Evolutionary conservation across 1,139 yeast genomes (phyloP), one percentile per base, ranked within the genome.

Genomic region (Suzukiozyma palmioleophila): DNA sequence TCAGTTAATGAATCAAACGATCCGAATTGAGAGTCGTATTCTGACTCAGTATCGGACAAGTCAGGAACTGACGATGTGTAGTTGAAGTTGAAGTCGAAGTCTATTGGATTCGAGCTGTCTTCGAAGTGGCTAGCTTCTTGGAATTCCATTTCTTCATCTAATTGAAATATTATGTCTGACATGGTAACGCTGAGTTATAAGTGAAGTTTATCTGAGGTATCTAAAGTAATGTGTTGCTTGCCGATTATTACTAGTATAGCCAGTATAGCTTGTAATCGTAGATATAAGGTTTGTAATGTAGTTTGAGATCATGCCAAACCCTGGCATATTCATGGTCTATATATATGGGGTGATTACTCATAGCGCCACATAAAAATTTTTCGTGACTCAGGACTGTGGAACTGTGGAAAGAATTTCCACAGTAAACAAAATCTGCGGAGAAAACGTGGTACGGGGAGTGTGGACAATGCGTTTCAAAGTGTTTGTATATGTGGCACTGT

Each of bases 161-260:
- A 28, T 28, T 28, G 31, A 28, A 28, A 28, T 28, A 28, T 28
- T 28, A 28, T 28, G 14, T 28, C 31, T n/a, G 31, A 28, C 31
- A 28, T 28, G 12, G 22, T 18, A 18, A 18, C 22, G 22, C 22
- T 18, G 22, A 7, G 22, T 18, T 18, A 5, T 7, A 7, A 18
- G 22, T 18, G 22, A 5, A 18, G 22, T 18, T 18, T 7, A 7
- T 18, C 7, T 18, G 22, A 18, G 7, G 22, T 18, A 18, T 7
- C 7, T 18, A 18, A 18, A 18, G 22, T 18, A 18, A 7, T 18
- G 22, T 18, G 7, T 18, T 4, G 7, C 7, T 18, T 7, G 22
- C 7, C 7, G 7, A 7, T 18, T 18, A 18, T 18, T 18, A 18
- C 22, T 5, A 18, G 22, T 18, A 18, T 18, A 18, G 22, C 22